A percentile compares a stretch with the other conserved stretches of the same genome.
Evolutionary conservation across 2,329 filamentous ascomycete genomes (phyloP).

Genomic region (Cercospora sojina): DNA sequence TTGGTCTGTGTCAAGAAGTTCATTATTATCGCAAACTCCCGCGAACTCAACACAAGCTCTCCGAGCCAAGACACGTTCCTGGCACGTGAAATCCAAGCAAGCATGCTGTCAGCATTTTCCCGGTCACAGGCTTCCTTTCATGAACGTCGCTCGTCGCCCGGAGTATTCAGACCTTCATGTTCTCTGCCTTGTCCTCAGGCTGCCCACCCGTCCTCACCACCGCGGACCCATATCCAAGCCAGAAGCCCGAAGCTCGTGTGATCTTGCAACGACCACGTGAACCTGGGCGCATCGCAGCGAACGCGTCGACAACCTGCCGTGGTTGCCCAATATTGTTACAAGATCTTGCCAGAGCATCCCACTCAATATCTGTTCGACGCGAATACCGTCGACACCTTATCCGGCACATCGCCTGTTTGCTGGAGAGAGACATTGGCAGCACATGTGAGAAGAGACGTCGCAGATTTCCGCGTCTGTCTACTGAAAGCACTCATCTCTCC

Average conservation of each 20-base stretch:
- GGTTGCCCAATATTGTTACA: neutral
- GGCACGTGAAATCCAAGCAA: neutral
- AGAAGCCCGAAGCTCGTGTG: neutral
- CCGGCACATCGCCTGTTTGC: neutral
- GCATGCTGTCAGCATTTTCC: neutral
- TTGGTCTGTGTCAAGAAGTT: neutral
- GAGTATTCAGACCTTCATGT: neutral
- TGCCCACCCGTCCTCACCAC: neutral
- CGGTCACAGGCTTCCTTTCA: neutral
- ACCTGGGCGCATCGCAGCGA: neutral
- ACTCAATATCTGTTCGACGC: neutral
- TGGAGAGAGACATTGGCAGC: neutral
- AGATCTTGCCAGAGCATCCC: neutral
- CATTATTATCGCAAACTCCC: neutral
- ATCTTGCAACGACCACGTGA: neutral
- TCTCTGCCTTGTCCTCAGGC: neutral
- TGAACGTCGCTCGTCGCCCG: neutral
- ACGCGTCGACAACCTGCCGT: neutral
- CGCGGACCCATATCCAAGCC: neutral
- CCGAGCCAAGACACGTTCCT: constrained; percentile 4
- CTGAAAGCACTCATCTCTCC: too few species aligned
- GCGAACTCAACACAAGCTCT: neutral
- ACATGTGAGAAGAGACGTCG: too few species aligned
- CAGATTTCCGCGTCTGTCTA: too few species aligned
- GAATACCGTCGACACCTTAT: neutral